These are phyloP conservation scores for Fusarium sp. DNA, from an alignment of 2,329 filamentous ascomycete species.

Conservation along the genomic window DNA sequence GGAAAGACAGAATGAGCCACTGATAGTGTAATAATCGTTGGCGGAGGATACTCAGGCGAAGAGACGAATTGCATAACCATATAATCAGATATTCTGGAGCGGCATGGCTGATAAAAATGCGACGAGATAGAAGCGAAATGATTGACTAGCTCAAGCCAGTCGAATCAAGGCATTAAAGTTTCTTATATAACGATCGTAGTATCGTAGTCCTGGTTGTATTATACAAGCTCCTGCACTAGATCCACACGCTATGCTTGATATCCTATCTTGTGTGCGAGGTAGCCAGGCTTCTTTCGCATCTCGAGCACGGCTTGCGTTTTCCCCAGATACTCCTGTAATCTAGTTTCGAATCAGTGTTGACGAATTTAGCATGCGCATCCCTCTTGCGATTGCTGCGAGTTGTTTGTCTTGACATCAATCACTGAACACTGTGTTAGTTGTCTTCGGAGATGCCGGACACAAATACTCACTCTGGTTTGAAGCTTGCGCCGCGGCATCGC, in stretches of 20 bases:
- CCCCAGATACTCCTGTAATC: constrained; percentile 46
- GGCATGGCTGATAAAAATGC: constrained; percentile 9
- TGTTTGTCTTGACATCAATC: constrained; percentile 93
- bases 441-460: background rate
- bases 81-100: constrained; percentile 9
- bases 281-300: constrained; percentile 32
- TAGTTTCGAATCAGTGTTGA: constrained; percentile 33
- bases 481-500: constrained; percentile 79
- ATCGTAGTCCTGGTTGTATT: constrained; percentile 52
- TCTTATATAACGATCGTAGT: constrained; percentile 52
- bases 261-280: constrained; percentile 44
- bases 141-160: constrained; percentile 28
- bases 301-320: constrained; percentile 39
- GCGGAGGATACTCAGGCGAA: background rate
- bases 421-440: constrained; percentile 63
- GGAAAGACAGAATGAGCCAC: background rate
- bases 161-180: constrained; percentile 45
- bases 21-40: background rate
- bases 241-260: constrained; percentile 51
- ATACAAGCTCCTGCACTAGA: constrained; percentile 52
- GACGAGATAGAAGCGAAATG: constrained; percentile 29
- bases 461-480: constrained; percentile 78
- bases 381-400: constrained; percentile 76
- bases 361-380: constrained; percentile 66
- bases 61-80: background rate